phyloP scores from a whole-genome alignment of 2,329 filamentous ascomycete genomes.

The Cordyceps javanica region DNA sequence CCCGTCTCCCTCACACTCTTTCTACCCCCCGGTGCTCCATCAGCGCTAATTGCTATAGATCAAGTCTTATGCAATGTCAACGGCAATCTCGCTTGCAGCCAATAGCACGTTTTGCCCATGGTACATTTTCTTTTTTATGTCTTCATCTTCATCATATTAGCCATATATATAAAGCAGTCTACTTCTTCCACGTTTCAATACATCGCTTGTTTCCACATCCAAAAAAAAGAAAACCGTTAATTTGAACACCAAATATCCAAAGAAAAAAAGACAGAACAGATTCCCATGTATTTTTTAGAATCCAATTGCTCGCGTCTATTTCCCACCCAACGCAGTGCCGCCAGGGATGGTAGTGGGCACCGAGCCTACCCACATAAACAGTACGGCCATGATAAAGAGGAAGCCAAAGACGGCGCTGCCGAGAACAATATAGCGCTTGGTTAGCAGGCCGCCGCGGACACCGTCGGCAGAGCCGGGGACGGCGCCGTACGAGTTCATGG shows the following conservation, averaged over 20 bases:
- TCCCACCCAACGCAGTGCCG: background rate
- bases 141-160: constrained; percentile 2
- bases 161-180: background rate
- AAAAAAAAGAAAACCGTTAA: background rate
- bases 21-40: no score
- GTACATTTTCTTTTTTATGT: no score
- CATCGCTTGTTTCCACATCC: constrained; percentile 11
- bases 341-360: background rate
- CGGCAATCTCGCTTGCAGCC: background rate
- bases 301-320: background rate
- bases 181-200: constrained; percentile 1
- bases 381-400: constrained; percentile 19
- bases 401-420: constrained; percentile 22
- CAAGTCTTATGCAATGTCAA: background rate
- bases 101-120: background rate
- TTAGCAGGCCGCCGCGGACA: constrained; percentile 15
- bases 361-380: constrained; percentile 7
- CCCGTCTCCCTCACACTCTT: no score
- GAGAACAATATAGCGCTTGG: constrained; percentile 17
- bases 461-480: constrained; percentile 10
- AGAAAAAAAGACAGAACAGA: background rate
- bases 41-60: background rate
- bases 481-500: constrained; percentile 18
- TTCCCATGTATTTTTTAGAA: background rate
- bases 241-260: constrained; percentile 1